Percentiles rank a stretch among this genome's conserved stretches.
These are phyloP conservation scores for Malus sieversii DNA, from an alignment of 306 rosid species.

Conservation along the genomic window DNA sequence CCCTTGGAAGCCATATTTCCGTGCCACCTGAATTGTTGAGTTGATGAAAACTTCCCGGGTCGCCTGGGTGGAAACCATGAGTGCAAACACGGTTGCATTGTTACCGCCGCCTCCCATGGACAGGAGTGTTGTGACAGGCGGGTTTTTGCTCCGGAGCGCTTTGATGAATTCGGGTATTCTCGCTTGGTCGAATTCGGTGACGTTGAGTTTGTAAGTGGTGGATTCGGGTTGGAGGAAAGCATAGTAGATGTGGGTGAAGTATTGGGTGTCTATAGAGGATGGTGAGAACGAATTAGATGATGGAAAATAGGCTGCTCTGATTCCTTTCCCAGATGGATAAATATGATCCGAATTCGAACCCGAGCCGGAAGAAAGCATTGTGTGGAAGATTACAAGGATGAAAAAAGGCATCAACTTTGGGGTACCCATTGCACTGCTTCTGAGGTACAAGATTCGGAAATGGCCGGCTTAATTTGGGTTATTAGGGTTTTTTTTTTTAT, in stretches of 20 bases:
- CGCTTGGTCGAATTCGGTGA: slow-evolving; percentile 24
- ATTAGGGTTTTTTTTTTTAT: background rate
- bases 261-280: slow-evolving; percentile 40
- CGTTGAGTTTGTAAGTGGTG: slow-evolving; percentile 26
- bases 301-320: slow-evolving; percentile 78
- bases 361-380: background rate
- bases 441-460: background rate
- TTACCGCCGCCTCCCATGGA: slow-evolving; percentile 67
- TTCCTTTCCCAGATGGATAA: background rate
- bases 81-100: slow-evolving; percentile 40
- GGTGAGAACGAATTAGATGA: slow-evolving; percentile 31
- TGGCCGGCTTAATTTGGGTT: background rate
- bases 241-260: slow-evolving; percentile 66
- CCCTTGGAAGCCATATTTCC: slow-evolving; percentile 57
- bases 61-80: slow-evolving; percentile 28
- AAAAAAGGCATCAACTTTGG: background rate
- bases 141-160: slow-evolving; percentile 26
- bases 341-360: background rate
- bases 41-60: slow-evolving; percentile 44
- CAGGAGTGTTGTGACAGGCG: slow-evolving; percentile 47
- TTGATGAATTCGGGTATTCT: slow-evolving; percentile 33
- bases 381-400: background rate
- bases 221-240: slow-evolving; percentile 56
- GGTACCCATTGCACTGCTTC: background rate
- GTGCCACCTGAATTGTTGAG: slow-evolving; percentile 55